Evolutionary conservation across 2,329 filamentous ascomycete species (phyloP), one percentile per base, ranked within the genome.

Genomic region (Penicillium sp.): DNA sequence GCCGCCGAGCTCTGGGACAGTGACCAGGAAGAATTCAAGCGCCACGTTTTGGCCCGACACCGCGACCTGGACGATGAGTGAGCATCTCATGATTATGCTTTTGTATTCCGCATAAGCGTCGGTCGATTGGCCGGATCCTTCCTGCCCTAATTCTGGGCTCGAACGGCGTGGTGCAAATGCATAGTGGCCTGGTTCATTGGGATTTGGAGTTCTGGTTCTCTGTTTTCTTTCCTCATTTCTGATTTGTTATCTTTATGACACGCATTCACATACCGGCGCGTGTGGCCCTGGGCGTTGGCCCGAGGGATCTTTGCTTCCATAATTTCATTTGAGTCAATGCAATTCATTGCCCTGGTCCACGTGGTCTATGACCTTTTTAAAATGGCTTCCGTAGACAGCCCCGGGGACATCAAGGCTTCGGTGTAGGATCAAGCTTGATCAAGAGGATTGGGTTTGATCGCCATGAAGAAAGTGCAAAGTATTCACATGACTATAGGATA

Each of bases 1-100:
- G 93, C 93, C 19, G 93, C 94, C 11, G 87, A 95, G 65, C 77
- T 98, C 28, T 98, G 93, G 90, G 91, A 96, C 65, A 88, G 83
- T 55, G 81, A 97, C 64, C 75, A 82, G 25, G 82, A 80, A 31
- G 87, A 94, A 65, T 97, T 93, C 77, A 88, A 95, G 78, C 80
- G 80, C 41, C 73, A 80, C 48, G 79, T 84, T n/a, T 68, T 82
- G 36, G 78, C 78, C 4, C 71, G 81, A 44, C 80, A 84, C 62
- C 74, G 77, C 48, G 78, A 80, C 46, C 67, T 79, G 20, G 71
- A 75, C 28, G 73, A 75, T 21, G 66, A 70, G 45, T 70, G 59
- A 53, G 38, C 15, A 2, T 7, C 16, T 35, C 27, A 7, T 32
- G 31, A 21, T 26, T 13, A 39, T 45, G 18, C n/a, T 27, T 36